Base-by-base conservation (phyloP, 1,284 basidiomycete genomes). In the Pseudozyma hubeiensis region DNA sequence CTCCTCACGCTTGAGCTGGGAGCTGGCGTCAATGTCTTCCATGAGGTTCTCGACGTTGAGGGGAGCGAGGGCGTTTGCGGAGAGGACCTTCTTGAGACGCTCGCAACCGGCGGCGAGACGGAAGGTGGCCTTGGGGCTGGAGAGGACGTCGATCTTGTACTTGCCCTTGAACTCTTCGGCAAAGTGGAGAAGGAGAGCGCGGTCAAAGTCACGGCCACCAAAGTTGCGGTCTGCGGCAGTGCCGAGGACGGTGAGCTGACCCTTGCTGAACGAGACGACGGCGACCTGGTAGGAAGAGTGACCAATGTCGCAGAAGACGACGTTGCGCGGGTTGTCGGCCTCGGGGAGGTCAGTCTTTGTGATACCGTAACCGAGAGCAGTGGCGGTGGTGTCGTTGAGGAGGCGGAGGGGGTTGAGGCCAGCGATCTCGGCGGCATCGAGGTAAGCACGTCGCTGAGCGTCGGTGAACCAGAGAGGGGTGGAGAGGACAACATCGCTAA, bases 81-180 rank as follows among this genome's bases (percentile, higher is more conserved):
- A 84, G 10, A 84, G 79, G n/a, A 84, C 82, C 78, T 84, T 84
- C 64, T 84, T 84, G 59, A 84, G 68, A 41, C 81, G 78, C 74
- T 84, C 82, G 65, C 82, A 84, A 44, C 81, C 82, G 49, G 82
- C 76, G 17, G 74, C 68, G 37, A 84, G 74, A 59, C 82, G 81
- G 82, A 83, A 83, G 69, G 77, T 77, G 59, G 82, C 80, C 75
- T 83, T 83, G 53, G 78, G 78, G 69, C 72, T 83, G 65, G 80
- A 82, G 50, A 81, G 67, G 37, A 84, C 80, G 45, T 84, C 82
- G 66, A 84, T 78, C 73, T 84, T 84, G 80, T 84, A 84, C 73
- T 84, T 84, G 51, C 54, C 75, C 80, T 84, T 82, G 76, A 84
- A 83, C 70, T 83, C 82, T 13, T 79, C 56, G 40, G 81, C 82